Evolutionary conservation across 2,329 filamentous ascomycete species (phyloP).

Genomic region (Fusarium sp.): DNA sequence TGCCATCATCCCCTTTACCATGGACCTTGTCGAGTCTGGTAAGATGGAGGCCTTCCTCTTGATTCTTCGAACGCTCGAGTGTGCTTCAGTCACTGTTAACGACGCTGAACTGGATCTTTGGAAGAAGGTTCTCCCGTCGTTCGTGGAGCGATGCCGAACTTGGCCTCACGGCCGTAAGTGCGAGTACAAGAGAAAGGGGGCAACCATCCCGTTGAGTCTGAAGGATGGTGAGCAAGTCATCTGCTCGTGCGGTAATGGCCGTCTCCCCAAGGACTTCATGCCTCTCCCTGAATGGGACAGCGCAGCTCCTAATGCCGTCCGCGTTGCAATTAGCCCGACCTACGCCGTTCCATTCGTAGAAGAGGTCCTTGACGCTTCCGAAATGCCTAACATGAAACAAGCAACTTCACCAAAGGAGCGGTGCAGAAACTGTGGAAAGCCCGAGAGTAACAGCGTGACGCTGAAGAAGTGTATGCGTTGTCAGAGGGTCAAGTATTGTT

Average conservation of each 20-base stretch:
- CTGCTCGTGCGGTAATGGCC: constrained; percentile 57
- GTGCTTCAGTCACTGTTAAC: constrained; percentile 53
- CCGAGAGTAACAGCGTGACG: constrained; percentile 40
- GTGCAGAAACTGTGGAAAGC: constrained; percentile 52
- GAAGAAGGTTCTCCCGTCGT: constrained; percentile 55
- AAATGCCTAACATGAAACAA: constrained; percentile 22
- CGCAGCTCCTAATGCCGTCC: constrained; percentile 55
- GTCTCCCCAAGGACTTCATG: constrained; percentile 52
- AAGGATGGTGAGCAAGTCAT: constrained; percentile 50
- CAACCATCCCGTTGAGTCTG: constrained; percentile 51
- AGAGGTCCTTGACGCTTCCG: constrained; percentile 46
- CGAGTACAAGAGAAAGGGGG: constrained; percentile 52
- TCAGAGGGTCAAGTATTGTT: constrained; percentile 58
- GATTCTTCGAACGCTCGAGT: constrained; percentile 48
- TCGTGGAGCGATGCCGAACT: constrained; percentile 59
- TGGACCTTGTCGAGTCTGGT: constrained; percentile 44
- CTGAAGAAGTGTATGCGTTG: constrained; percentile 58
- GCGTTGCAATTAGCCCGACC: constrained; percentile 64
- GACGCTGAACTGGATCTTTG: constrained; percentile 66
- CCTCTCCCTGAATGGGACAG: constrained; percentile 55
- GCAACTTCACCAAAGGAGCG: constrained; percentile 29
- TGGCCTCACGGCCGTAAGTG: constrained; percentile 54
- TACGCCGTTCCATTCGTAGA: constrained; percentile 58
- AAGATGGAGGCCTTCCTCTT: constrained; percentile 52
- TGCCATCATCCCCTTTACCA: constrained; percentile 56